Conservation (phyloP, 805 yeast species). For the Spathaspora sp. region DNA sequence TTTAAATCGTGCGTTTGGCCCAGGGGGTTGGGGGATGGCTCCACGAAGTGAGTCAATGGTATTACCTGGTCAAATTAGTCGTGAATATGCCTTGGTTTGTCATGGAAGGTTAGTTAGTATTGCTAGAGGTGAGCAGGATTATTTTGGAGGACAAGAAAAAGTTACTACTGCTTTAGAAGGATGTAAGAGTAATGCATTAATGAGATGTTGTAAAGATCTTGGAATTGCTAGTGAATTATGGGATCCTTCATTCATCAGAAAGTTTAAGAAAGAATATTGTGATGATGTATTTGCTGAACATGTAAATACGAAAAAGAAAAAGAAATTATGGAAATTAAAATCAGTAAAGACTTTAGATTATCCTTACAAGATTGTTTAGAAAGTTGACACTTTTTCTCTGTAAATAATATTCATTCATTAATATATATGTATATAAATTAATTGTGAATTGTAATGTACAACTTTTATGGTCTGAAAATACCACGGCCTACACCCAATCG, state of each 20-base stretch:
- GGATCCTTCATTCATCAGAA: conserved; percentile 89
- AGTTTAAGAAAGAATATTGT: conserved; percentile 47
- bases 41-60: conserved; percentile 85
- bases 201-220: conserved; percentile 97
- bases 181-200: conserved; percentile 91
- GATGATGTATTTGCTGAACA: conserved; percentile 86
- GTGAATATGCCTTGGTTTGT: conserved; percentile 87
- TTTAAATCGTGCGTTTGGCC: conserved; percentile 88
- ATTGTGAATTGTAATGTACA: background rate
- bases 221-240: conserved; percentile 96
- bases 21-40: conserved; percentile 98
- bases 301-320: conserved; percentile 74
- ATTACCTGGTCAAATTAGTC: conserved; percentile 69
- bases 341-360: conserved; percentile 79
- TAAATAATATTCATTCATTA: conserved; percentile 1
- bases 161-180: conserved; percentile 97
- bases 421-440: background rate
- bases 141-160: conserved; percentile 74
- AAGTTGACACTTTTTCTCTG: background rate
- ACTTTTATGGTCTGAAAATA: conserved; percentile 37
- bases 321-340: conserved; percentile 84
- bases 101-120: conserved; percentile 86
- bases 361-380: conserved; percentile 57
- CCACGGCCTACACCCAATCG: conserved; percentile 71
- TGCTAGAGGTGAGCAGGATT: conserved; percentile 95